phyloP scores from a whole-genome alignment of 495 filamentous ascomycete species.

The Lasiosphaeria ovina region DNA sequence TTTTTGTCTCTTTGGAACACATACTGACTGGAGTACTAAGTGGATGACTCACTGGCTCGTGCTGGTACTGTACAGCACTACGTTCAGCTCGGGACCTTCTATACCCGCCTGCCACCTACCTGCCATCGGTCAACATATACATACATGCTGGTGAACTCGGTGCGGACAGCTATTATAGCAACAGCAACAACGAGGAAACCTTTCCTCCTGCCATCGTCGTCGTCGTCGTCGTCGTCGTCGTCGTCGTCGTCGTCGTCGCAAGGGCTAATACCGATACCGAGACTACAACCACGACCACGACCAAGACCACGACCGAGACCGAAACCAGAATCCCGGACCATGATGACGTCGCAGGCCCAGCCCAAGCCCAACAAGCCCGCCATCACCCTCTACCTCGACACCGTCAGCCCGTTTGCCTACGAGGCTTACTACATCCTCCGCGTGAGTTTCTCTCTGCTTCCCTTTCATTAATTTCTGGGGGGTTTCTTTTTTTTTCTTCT shows the following conservation, averaged over 20 bases:
- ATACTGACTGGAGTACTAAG: too few relatives aligned
- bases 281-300: not conserved
- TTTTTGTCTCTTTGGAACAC: too few relatives aligned
- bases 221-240: too few relatives aligned
- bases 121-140: too few relatives aligned
- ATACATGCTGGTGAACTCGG: too few relatives aligned
- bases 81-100: too few relatives aligned
- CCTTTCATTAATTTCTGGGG: not conserved
- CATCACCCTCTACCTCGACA: slow-evolving; percentile 65
- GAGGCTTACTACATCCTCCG: slow-evolving; percentile 62
- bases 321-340: not conserved
- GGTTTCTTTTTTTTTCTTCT: not conserved
- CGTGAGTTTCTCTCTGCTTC: slow-evolving; percentile 39
- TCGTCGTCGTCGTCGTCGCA: not conserved
- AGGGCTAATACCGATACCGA: not conserved
- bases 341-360: slow-evolving; percentile 44
- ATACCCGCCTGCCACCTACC: too few relatives aligned
- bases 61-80: too few relatives aligned
- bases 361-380: slow-evolving; percentile 27
- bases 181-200: not conserved
- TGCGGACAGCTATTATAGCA: not conserved
- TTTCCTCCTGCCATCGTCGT: too few relatives aligned
- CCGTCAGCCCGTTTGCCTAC: slow-evolving; percentile 70
- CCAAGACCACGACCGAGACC: not conserved
- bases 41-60: too few relatives aligned